Percentiles rank a stretch among this genome's conserved stretches.
Conservation (phyloP, 2,329 filamentous ascomycete genomes). For the Arachnomyces sp. region DNA sequence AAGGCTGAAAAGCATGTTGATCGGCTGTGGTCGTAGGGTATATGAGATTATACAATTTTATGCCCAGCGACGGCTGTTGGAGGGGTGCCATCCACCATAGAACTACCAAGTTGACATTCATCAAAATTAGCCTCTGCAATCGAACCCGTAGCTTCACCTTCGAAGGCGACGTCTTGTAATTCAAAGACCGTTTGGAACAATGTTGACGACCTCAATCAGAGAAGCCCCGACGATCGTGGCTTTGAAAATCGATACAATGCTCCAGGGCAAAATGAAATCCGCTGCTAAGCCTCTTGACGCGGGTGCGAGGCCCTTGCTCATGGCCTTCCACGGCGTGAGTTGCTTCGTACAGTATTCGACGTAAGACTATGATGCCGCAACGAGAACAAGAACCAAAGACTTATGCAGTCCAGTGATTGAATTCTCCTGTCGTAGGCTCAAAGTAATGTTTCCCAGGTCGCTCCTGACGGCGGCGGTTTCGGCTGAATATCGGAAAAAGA, state of each 20-base stretch:
- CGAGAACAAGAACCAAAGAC: conserved; percentile 7
- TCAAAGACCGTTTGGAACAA: conserved; percentile 4
- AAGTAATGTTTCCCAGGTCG: conserved; percentile 2
- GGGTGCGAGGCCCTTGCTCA: conserved; percentile 4
- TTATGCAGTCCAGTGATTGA: not conserved
- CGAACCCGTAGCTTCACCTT: not conserved
- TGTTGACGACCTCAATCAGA: conserved; percentile 3
- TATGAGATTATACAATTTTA: too few species aligned
- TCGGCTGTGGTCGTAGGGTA: too few species aligned
- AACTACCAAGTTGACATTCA: too few species aligned
- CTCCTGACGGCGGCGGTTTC: too few species aligned
- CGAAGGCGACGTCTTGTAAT: conserved; percentile 3
- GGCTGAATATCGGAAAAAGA: too few species aligned
- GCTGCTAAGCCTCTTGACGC: conserved; percentile 9
- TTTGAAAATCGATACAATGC: conserved; percentile 6
- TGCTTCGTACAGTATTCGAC: conserved; percentile 10
- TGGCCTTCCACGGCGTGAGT: conserved; percentile 11
- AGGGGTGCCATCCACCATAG: too few species aligned
- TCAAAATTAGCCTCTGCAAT: too few species aligned
- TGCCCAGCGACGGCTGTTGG: too few species aligned
- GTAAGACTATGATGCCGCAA: conserved; percentile 7
- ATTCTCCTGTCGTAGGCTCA: conserved; percentile 9
- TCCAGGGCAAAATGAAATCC: conserved; percentile 10
- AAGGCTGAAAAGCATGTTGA: too few species aligned
- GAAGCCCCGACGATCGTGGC: conserved; percentile 5